These are phyloP conservation scores for Botryosphaeria dothidea DNA, from an alignment of 2,329 filamentous ascomycete species.

Conservation along the genomic window DNA sequence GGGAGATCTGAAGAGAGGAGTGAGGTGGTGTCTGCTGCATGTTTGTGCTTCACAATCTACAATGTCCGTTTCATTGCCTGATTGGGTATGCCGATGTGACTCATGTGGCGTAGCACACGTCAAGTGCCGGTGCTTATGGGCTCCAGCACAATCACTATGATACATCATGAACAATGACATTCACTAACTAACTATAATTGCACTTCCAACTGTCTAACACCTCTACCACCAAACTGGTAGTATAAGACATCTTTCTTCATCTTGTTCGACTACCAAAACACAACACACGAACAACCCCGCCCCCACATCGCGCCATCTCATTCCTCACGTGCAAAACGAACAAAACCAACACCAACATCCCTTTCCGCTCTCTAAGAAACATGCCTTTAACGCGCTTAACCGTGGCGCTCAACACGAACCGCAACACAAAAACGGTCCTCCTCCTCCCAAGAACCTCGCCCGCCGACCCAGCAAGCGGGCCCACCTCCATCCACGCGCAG, in stretches of 20 bases:
- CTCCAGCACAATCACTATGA: not conserved
- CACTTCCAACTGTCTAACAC: not conserved
- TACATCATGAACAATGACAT: not conserved
- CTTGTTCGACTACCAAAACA: not conserved
- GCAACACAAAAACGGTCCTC: slow-evolving; percentile 31
- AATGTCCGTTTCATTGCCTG: not conserved
- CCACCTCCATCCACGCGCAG: slow-evolving; percentile 26
- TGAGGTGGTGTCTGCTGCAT: too few relatives aligned
- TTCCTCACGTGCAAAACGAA: not conserved
- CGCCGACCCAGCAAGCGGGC: slow-evolving; percentile 22
- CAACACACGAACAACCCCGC: not conserved
- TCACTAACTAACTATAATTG: not conserved
- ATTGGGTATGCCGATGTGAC: not conserved
- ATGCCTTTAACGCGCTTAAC: slow-evolving; percentile 28
- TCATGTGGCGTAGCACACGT: not conserved
- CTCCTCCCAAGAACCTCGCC: slow-evolving; percentile 27
- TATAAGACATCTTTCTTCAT: not conserved
- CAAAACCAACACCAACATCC: too few relatives aligned
- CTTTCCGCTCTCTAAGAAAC: not conserved
- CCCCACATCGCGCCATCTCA: not conserved
- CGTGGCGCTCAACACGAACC: slow-evolving; percentile 33
- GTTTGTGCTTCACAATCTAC: too few relatives aligned
- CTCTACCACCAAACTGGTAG: not conserved
- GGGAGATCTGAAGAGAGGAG: too few relatives aligned
- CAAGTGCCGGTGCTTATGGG: too few relatives aligned